Base-by-base conservation (phyloP, 768 basidiomycete genomes). In the Tulasnella sp. region DNA sequence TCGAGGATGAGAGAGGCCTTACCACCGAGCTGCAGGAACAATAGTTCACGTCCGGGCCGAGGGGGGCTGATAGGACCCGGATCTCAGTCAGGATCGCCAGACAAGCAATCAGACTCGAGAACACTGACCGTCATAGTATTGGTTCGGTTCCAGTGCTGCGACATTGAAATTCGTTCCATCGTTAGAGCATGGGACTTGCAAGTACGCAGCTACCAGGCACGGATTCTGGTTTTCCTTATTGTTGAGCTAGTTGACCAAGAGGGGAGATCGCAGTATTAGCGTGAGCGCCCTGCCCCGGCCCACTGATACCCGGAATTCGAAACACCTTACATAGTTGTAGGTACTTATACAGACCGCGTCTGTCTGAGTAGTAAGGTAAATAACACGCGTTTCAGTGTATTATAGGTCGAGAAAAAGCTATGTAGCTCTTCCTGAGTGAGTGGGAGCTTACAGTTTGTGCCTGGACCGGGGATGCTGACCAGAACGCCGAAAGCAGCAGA, bases 21-120 rank as follows among this genome's bases (percentile, higher is more conserved):
- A 72, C 86, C 40, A 90, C 87, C 9, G 89, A 86, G 81, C 85
- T 90, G 80, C 90, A 91, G 79, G 87, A 85, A 79, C 90, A 90
- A 23, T 78, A 42, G 35, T 78, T 79, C 16, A 70, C 77, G 5
- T n/a, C 26, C 18, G 5, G 20, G 23, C 18, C 51, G 0, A 20
- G 15, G 5, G 79, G 77, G 23, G 69, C 75, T 67, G 32, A 73
- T 73, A n/a, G 26, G n/a, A 44, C 26, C 35, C 29, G 20, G 26
- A 32, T 23, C 71, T 16, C 9, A 3, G 37, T 40, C 11, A 61
- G n/a, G 4, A 23, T 61, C 23, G 57, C n/a, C n/a, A 61, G 23
- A 7, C 57, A 26, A 29, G 57, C 26, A 23, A 44, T 51, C 15
- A 32, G 3, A 23, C 16, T 26, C 7, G 11, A 39, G 35, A 20